Evolutionary conservation across 129 eudicot genomes (phyloP).

Genomic region (Deinandra increscens): DNA sequence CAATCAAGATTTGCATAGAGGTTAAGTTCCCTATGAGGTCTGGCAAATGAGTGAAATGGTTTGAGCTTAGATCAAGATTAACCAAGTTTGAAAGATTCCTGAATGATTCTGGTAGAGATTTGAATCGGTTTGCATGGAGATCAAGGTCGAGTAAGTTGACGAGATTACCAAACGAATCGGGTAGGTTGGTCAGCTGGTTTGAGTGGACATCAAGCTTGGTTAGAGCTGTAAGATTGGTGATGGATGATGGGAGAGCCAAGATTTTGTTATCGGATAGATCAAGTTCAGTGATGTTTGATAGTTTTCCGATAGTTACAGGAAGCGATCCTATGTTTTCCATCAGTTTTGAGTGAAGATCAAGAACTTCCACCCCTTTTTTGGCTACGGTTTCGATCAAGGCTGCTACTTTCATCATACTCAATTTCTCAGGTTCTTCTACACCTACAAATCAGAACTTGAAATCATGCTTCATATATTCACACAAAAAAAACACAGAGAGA

Average conservation of each 20-base stretch:
- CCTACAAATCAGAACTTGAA: constrained; percentile 30
- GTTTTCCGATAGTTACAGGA: constrained; percentile 74
- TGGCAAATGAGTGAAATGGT: constrained; percentile 56
- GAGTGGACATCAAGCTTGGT: constrained; percentile 62
- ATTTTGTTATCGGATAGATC: constrained; percentile 62
- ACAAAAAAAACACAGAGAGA: neutral
- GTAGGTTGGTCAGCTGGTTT: constrained; percentile 74
- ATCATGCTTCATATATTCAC: constrained; percentile 26
- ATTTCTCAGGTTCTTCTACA: constrained; percentile 45
- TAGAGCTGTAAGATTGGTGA: constrained; percentile 51
- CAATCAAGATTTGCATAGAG: constrained; percentile 57
- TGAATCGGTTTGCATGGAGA: constrained; percentile 62
- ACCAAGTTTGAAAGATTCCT: constrained; percentile 41
- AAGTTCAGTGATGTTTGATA: constrained; percentile 52
- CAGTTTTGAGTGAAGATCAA: constrained; percentile 73
- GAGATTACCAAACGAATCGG: constrained; percentile 61
- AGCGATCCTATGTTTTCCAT: constrained; percentile 76
- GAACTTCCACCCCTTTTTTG: constrained; percentile 43
- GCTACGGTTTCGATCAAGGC: constrained; percentile 66
- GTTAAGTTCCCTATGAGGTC: constrained; percentile 54
- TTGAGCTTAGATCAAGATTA: constrained; percentile 74
- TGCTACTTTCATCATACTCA: constrained; percentile 73
- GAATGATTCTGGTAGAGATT: constrained; percentile 75
- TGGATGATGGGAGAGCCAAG: constrained; percentile 56
- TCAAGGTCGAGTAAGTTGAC: constrained; percentile 56